phyloP scores from a whole-genome alignment of 495 filamentous ascomycete species.

The Filosporella fistucella region DNA sequence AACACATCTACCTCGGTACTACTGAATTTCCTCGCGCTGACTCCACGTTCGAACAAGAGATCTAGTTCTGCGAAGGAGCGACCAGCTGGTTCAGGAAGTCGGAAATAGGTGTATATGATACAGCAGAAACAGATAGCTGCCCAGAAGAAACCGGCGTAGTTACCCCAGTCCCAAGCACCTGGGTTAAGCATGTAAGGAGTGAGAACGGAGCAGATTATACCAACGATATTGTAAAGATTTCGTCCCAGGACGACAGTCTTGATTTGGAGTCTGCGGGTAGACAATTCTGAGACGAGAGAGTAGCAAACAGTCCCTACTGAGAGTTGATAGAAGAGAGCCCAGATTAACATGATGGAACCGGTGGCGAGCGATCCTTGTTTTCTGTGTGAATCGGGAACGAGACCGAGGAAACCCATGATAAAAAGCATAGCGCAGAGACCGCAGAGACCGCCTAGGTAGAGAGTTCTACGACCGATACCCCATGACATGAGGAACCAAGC shows the following conservation, averaged over 20 bases:
- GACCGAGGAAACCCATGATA: constrained; percentile 68
- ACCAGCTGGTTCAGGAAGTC: constrained; percentile 67
- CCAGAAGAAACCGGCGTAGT: constrained; percentile 83
- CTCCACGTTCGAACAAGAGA: constrained; percentile 60
- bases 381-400: constrained; percentile 50
- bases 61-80: constrained; percentile 73
- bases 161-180: constrained; percentile 68
- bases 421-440: constrained; percentile 62
- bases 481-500: constrained; percentile 72
- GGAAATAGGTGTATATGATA: constrained; percentile 71
- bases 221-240: constrained; percentile 67
- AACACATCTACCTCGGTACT: constrained; percentile 63
- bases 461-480: constrained; percentile 64
- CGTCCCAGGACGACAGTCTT: constrained; percentile 73
- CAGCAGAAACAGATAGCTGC: constrained; percentile 68
- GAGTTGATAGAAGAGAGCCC: constrained; percentile 69
- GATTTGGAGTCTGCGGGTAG: constrained; percentile 68
- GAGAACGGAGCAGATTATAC: constrained; percentile 63
- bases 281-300: constrained; percentile 70
- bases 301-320: constrained; percentile 78
- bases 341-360: constrained; percentile 67
- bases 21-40: constrained; percentile 66
- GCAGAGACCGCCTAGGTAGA: constrained; percentile 66
- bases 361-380: constrained; percentile 58
- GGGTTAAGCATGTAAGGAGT: constrained; percentile 78